Conservation (phyloP, 2,329 filamentous ascomycete species). For the Fusarium newnesense region DNA sequence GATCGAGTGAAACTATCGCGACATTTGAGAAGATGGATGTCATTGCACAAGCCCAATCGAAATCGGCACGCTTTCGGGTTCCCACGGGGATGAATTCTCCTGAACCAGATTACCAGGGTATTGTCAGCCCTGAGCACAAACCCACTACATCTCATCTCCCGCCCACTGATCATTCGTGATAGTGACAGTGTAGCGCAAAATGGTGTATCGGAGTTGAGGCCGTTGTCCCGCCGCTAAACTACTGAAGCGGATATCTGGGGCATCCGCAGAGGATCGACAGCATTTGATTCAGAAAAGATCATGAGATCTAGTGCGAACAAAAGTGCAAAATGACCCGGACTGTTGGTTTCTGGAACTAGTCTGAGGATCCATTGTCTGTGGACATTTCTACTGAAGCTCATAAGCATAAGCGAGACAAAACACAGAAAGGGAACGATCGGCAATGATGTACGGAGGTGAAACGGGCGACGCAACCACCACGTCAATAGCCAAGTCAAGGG, state of each 20-base stretch:
- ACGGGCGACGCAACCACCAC: background rate
- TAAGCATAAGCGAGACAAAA: background rate
- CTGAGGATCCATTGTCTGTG: background rate
- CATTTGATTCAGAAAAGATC: background rate
- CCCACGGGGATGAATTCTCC: slow-evolving; percentile 10
- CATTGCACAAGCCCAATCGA: too few species aligned
- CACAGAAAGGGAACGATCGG: background rate
- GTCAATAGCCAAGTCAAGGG: background rate
- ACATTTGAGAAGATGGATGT: background rate
- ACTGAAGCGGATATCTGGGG: background rate
- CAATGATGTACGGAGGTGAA: background rate
- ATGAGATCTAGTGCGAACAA: background rate
- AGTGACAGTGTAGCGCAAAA: background rate
- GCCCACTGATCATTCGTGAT: background rate
- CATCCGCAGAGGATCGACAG: background rate
- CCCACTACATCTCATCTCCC: slow-evolving; percentile 6
- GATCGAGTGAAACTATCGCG: background rate
- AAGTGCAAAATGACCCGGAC: background rate
- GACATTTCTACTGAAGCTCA: background rate
- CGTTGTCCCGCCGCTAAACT: background rate
- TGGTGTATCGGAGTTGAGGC: background rate
- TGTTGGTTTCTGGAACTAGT: background rate
- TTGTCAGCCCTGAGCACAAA: background rate
- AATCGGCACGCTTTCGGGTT: background rate
- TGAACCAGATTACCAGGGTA: background rate